Evolutionary conservation across 78 protist genomes (phyloP), one percentile per base, ranked within the genome.

Genomic region (Tieghemostelium lacteum): DNA sequence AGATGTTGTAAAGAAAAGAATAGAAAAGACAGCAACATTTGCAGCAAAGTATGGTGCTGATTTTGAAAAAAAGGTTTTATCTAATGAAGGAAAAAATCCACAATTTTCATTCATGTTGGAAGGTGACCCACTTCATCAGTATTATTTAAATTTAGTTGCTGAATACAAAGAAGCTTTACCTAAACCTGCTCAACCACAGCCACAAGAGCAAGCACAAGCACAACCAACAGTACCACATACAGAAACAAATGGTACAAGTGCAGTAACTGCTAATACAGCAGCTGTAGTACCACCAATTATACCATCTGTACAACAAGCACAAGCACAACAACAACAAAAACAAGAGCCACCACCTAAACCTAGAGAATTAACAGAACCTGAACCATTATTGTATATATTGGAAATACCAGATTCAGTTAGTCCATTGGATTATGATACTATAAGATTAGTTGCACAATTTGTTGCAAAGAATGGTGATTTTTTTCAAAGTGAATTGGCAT

Each of bases 361-460:
- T 37, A 66, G 69, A 60, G 75, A 69, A 66, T 49, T 73, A n/a
- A 58, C 52, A 16, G 77, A 69, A 36, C 91, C 91, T 26, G 62
- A 45, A 37, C 91, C 91, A 42, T 50, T 83, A 45, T 33, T 83
- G 37, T 83, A 70, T 77, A 52, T 88, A 22, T 69, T 88, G 26
- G 86, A 88, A 29, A 34, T 63, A 8, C 93, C 93, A 2, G 87
- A 88, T 22, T 45, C 42, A 31, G 52, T 88, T 63, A 66, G 45
- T 29, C 40, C 93, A 42, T 42, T 88, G 40, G 93, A 88, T 34
- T 74, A 89, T 3, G 95, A 93, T 75, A 87, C 92, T 58, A 93
- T 93, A 31, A 93, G 92, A 63, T 52, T 93, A 26, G 77, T 93
- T 39, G 95, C 95, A 54, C 95, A 93, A 24, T 93, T 86, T 85